Percentiles rank a stretch among this genome's conserved stretches.
phyloP scores from a whole-genome alignment of 768 basidiomycete genomes.

The Serendipita sp. region DNA sequence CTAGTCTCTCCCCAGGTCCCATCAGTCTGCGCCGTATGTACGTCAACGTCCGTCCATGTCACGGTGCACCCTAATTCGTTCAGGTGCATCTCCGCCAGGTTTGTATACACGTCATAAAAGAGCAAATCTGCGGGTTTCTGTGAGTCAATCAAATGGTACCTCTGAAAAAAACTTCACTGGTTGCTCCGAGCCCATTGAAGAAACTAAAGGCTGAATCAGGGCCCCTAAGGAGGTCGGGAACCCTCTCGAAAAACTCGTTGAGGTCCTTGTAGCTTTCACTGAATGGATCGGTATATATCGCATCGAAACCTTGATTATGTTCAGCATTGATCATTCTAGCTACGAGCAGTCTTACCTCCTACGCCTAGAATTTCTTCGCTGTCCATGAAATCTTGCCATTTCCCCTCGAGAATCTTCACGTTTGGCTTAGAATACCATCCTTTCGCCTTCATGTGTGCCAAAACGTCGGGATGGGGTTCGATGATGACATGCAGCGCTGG shows the following conservation, averaged over 20 bases:
- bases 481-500: conserved; percentile 75
- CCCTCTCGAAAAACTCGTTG: conserved; percentile 58
- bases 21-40: conserved; percentile 32
- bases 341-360: conserved; percentile 22
- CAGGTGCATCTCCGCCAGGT: conserved; percentile 70
- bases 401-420: conserved; percentile 70
- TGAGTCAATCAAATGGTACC: not conserved
- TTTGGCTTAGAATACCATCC: conserved; percentile 67
- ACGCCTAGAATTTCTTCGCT: conserved; percentile 36
- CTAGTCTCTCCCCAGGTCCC: conserved; percentile 62
- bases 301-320: conserved; percentile 40
- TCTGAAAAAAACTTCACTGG: conserved; percentile 36
- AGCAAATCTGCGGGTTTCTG: conserved; percentile 41
- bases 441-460: conserved; percentile 52
- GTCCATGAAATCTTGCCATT: conserved; percentile 81
- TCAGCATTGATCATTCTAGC: no score
- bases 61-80: conserved; percentile 65
- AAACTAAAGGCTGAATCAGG: conserved; percentile 77
- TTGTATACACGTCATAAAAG: conserved; percentile 85
- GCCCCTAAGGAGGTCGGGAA: conserved; percentile 61
- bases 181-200: conserved; percentile 94
- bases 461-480: conserved; percentile 85
- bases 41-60: conserved; percentile 67
- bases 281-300: conserved; percentile 86
- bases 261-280: conserved; percentile 73